Percentiles rank a stretch among this genome's conserved stretches.
phyloP scores from a whole-genome alignment of 108 stramenopile genomes.

The Fistulifera pelliculosa region DNA sequence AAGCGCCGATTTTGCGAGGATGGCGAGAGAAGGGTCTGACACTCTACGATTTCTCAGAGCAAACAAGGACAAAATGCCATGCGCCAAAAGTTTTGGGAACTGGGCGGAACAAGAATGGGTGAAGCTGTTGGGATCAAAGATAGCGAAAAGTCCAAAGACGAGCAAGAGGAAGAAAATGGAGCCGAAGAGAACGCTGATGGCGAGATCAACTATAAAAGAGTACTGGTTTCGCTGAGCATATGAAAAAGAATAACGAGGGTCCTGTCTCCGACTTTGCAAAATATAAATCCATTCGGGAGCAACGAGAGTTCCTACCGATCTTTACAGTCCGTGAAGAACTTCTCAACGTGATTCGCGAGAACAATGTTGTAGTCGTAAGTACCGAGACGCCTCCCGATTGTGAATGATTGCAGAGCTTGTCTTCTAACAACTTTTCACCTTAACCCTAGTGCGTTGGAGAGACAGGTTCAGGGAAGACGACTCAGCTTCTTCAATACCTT shows the following conservation, averaged over 20 bases:
- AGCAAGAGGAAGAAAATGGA: constrained; percentile 13
- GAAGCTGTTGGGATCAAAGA: constrained; percentile 79
- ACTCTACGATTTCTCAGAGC: constrained; percentile 66
- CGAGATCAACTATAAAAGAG: constrained; percentile 88
- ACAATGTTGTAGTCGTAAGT: constrained; percentile 84
- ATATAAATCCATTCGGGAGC: constrained; percentile 84
- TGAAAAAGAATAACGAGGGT: constrained; percentile 49
- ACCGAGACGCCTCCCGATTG: constrained; percentile 98
- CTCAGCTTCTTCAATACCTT: constrained; percentile 96
- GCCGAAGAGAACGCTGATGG: constrained; percentile 28
- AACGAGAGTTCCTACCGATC: constrained; percentile 93
- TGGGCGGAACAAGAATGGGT: constrained; percentile 95
- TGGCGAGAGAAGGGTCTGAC: constrained; percentile 83
- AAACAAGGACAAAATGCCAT: constrained; percentile 84
- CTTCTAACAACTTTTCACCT: background rate
- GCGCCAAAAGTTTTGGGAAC: constrained; percentile 97
- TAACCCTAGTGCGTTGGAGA: background rate
- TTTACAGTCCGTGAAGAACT: constrained; percentile 90
- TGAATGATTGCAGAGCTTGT: constrained; percentile 36
- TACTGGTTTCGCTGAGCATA: constrained; percentile 78
- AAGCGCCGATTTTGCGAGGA: constrained; percentile 86
- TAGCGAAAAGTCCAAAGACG: constrained; percentile 15
- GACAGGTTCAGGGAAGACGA: constrained; percentile 60
- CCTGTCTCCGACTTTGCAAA: constrained; percentile 78
- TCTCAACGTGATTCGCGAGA: constrained; percentile 84